These are phyloP conservation scores for Hypomyces perniciosus DNA, from an alignment of 2,329 filamentous ascomycete genomes.

Conservation along the genomic window DNA sequence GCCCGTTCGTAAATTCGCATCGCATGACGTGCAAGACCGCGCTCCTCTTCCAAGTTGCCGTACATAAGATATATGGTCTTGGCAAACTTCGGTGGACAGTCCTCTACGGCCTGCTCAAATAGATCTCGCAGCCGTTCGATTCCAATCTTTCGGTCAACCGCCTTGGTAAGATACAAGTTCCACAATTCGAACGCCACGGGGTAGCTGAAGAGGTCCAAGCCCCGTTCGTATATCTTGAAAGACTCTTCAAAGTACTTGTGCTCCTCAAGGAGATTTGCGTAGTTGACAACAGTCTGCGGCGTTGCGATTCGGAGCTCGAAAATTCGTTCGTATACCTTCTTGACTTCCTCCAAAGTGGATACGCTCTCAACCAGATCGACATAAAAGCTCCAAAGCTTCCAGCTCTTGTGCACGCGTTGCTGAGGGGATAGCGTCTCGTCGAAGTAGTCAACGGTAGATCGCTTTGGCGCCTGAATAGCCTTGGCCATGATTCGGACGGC, in stretches of 20 bases:
- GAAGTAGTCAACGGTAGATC: slow-evolving; percentile 98
- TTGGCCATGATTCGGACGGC: slow-evolving; percentile 96
- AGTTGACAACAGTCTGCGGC: slow-evolving; percentile 97
- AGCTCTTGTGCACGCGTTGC: slow-evolving; percentile 96
- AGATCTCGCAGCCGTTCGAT: slow-evolving; percentile 91
- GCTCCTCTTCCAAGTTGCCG: slow-evolving; percentile 91
- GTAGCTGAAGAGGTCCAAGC: slow-evolving; percentile 96
- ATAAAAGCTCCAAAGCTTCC: slow-evolving; percentile 99
- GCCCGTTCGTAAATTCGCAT: slow-evolving; percentile 99
- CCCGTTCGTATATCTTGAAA: slow-evolving; percentile 96
- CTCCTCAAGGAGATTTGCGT: slow-evolving; percentile 90
- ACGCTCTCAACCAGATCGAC: slow-evolving; percentile 96
- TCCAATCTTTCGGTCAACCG: slow-evolving; percentile 89
- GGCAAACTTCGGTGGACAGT: slow-evolving; percentile 90
- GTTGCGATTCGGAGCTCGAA: slow-evolving; percentile 98
- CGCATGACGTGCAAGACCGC: slow-evolving; percentile 87
- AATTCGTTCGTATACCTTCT: slow-evolving; percentile 91
- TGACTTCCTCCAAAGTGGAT: slow-evolving; percentile 82
- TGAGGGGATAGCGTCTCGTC: slow-evolving; percentile 91
- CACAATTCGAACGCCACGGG: slow-evolving; percentile 97
- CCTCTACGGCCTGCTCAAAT: slow-evolving; percentile 95
- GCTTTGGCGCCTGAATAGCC: slow-evolving; percentile 91
- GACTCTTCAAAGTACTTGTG: slow-evolving; percentile 94
- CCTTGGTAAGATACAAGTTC: slow-evolving; percentile 97
- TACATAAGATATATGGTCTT: slow-evolving; percentile 98